Base-by-base conservation (phyloP, 371 early-diverging fungal genomes). In the Mucor piriformis region DNA sequence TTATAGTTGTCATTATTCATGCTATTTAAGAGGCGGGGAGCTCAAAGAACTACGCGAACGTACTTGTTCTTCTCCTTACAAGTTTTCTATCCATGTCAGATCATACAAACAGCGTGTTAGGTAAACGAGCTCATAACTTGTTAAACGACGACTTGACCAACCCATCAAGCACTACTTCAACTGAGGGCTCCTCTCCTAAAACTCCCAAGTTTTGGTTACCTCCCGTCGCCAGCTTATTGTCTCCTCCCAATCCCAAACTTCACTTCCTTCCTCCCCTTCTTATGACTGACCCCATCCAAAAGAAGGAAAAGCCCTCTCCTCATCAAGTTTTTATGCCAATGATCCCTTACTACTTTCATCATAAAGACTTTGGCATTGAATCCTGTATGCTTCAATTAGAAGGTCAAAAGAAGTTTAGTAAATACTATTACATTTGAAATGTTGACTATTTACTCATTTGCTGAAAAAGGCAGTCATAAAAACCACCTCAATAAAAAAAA, bases 271-370 rank as follows among this genome's bases (percentile, higher is more conserved):
- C n/a, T n/a, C n/a, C n/a, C n/a, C n/a, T n/a, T n/a, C n/a, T n/a
- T n/a, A n/a, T n/a, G n/a, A n/a, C n/a, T n/a, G n/a, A n/a, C n/a
- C n/a, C n/a, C n/a, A n/a, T n/a, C n/a, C n/a, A 29, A 29, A 8
- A 29, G 29, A 24, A 37, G 18, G n/a, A 25, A n/a, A 21, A 43
- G 11, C 43, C 18, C 4, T 1, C 11, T 46, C 24, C 2, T 12
- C n/a, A 6, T 18, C n/a, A 18, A 6, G 18, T 13, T 11, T 46
- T 16, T 27, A 55, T 51, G 61, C 66, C 59, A 0, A 27, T 54
- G 16, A 63, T 67, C 32, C 64, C 69, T 13, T 68, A 56, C 27
- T 68, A 50, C 40, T 68, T 57, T 40, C 64, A 68, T 46, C 69
- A 68, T 37, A 12, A 32, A 7, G 32, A 53, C 21, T 68, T 68